A percentile compares a stretch with the other conserved stretches of the same genome.
These are phyloP conservation scores for Polyplosphaeria fusca DNA, from an alignment of 495 filamentous ascomycete genomes.

Conservation along the genomic window DNA sequence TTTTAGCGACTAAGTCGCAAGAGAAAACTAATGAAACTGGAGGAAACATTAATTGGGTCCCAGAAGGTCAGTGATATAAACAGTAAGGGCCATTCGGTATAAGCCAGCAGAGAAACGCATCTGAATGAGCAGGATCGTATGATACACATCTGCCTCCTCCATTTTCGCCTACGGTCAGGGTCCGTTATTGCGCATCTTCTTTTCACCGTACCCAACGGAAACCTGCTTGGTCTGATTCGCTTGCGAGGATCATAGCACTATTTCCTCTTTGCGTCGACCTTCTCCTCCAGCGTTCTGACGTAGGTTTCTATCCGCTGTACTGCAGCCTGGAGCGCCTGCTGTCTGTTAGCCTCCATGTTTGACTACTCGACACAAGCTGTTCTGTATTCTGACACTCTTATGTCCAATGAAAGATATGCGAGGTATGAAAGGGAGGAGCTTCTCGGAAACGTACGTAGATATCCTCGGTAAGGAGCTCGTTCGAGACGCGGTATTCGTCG, in stretches of 20 bases:
- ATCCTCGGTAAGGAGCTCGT: slow-evolving; percentile 91
- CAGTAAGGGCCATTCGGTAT: not conserved
- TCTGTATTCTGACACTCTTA: no score
- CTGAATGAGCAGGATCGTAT: not conserved
- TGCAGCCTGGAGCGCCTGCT: slow-evolving; percentile 79
- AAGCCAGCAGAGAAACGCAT: not conserved
- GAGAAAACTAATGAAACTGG: no score
- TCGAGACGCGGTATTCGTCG: slow-evolving; percentile 88
- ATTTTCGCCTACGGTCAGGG: not conserved
- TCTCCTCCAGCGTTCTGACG: slow-evolving; percentile 75
- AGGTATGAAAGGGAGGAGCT: not conserved
- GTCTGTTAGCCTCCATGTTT: slow-evolving; percentile 1
- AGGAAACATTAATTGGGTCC: no score
- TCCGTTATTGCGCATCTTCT: not conserved
- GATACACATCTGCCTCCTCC: not conserved
- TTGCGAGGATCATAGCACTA: slow-evolving; percentile 3
- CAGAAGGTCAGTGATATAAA: no score
- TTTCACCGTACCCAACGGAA: not conserved
- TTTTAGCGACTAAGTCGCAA: no score
- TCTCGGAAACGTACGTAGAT: slow-evolving; percentile 71
- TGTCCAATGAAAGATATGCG: no score
- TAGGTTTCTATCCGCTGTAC: slow-evolving; percentile 83
- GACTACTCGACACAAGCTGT: no score
- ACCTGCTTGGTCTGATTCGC: not conserved
- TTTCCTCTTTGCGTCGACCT: slow-evolving; percentile 67